Evolutionary conservation across 139 green algal genomes (phyloP).

Genomic region (Astrephomene gubernaculifera): DNA sequence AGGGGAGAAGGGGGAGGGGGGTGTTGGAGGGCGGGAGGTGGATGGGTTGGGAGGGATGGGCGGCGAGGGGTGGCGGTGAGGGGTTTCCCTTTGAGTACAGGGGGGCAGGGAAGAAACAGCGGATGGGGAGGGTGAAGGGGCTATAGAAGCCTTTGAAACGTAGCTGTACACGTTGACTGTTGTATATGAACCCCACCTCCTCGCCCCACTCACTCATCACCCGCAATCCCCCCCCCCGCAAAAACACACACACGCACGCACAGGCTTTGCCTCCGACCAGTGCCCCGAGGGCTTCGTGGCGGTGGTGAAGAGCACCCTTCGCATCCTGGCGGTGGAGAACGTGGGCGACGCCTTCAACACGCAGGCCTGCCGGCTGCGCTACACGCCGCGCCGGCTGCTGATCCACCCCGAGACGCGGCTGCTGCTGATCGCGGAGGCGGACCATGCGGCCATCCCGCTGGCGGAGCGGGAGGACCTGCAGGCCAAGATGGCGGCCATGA

Average conservation of each 20-base stretch:
- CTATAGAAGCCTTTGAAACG: too few species aligned
- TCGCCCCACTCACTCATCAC: too few species aligned
- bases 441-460: slow-evolving; percentile 81
- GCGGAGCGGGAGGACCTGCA: slow-evolving; percentile 69
- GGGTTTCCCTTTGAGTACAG: too few species aligned
- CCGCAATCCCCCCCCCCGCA: too few species aligned
- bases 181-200: too few species aligned
- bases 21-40: background rate
- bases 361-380: slow-evolving; percentile 82
- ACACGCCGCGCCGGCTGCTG: slow-evolving; percentile 94
- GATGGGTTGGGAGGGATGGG: background rate
- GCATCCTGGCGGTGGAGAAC: slow-evolving; percentile 94
- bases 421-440: slow-evolving; percentile 79
- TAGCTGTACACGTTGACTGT: too few species aligned
- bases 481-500: slow-evolving; percentile 28
- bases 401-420: slow-evolving; percentile 83
- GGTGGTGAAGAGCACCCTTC: slow-evolving; percentile 85
- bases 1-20: background rate
- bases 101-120: too few species aligned
- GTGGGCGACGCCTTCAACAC: slow-evolving; percentile 95
- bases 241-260: too few species aligned
- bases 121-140: background rate
- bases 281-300: slow-evolving; percentile 98
- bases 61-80: background rate
- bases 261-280: slow-evolving; percentile 93